Conservation (phyloP, 805 yeast species). For the Ogataea ganodermae region DNA sequence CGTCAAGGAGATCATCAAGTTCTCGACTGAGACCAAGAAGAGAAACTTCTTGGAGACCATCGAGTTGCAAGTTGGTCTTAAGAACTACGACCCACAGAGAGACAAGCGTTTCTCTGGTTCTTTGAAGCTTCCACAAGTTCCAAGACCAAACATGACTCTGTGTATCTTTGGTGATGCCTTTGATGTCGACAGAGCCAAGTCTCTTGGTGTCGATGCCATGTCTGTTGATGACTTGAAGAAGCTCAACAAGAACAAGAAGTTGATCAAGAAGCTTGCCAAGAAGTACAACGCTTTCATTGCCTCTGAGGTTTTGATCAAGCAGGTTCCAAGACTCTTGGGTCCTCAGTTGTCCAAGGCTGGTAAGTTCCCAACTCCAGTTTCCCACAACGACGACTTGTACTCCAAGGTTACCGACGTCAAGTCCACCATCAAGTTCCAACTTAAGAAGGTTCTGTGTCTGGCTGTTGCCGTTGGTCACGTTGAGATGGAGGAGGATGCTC, state of each 20-base stretch:
- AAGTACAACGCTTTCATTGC: slow-evolving; percentile 99
- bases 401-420: slow-evolving; percentile 94
- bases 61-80: slow-evolving; percentile 98
- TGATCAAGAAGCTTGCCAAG: slow-evolving; percentile 99
- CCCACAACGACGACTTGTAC: slow-evolving; percentile 98
- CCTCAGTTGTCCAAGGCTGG: slow-evolving; percentile 99
- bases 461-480: slow-evolving; percentile 99
- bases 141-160: slow-evolving; percentile 99
- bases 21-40: slow-evolving; percentile 95
- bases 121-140: slow-evolving; percentile 96
- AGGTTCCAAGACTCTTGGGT: slow-evolving; percentile 99
- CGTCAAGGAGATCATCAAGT: slow-evolving; percentile 88
- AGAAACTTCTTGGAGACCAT: slow-evolving; percentile 99
- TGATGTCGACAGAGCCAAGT: slow-evolving; percentile 99
- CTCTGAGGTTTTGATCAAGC: slow-evolving; percentile 98
- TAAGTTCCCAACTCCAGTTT: slow-evolving; percentile 99
- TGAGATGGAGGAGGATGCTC: slow-evolving; percentile 96
- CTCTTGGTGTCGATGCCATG: slow-evolving; percentile 99
- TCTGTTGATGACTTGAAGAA: slow-evolving; percentile 99
- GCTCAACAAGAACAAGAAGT: slow-evolving; percentile 99
- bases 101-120: slow-evolving; percentile 99
- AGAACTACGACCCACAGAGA: slow-evolving; percentile 99
- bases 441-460: slow-evolving; percentile 98
- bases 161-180: slow-evolving; percentile 99
- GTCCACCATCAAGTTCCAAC: slow-evolving; percentile 99